phyloP scores from a whole-genome alignment of 192 early-diverging fungal species.

The Entophlyctis luteolus region DNA sequence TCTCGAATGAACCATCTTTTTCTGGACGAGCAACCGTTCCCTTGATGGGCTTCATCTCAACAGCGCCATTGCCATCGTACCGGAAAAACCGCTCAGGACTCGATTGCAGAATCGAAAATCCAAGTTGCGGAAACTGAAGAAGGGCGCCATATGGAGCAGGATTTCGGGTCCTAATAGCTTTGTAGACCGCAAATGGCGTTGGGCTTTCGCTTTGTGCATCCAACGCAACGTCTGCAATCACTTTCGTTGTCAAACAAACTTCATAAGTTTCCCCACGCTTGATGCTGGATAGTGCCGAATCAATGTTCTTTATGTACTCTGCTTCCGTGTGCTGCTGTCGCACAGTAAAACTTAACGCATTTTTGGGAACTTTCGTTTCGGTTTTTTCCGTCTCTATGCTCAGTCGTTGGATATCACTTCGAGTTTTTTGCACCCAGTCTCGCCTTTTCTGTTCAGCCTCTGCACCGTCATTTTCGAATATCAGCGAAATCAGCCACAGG shows the following conservation, averaged over 20 bases:
- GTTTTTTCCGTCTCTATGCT: not conserved
- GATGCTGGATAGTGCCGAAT: conserved; percentile 59
- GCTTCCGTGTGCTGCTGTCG: conserved; percentile 23
- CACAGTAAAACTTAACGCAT: not conserved
- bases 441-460: not conserved
- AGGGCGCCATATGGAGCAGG: conserved; percentile 85
- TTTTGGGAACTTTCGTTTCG: not conserved
- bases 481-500: conserved; percentile 30
- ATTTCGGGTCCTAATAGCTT: conserved; percentile 63
- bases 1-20: conserved; percentile 39
- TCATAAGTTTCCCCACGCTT: conserved; percentile 91
- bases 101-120: conserved; percentile 49
- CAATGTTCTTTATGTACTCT: conserved; percentile 58
- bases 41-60: conserved; percentile 97
- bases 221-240: conserved; percentile 24
- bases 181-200: conserved; percentile 54
- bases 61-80: conserved; percentile 38
- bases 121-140: conserved; percentile 48
- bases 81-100: conserved; percentile 81
- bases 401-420: not conserved
- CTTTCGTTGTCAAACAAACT: conserved; percentile 84
- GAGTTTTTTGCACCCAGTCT: conserved; percentile 21
- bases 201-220: not conserved
- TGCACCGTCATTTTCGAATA: conserved; percentile 1
- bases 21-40: conserved; percentile 57